Percentiles rank a stretch among this genome's conserved stretches.
Evolutionary conservation across 208 protist genomes (phyloP).

Genomic region (Acanthamoeba rhysodes): DNA sequence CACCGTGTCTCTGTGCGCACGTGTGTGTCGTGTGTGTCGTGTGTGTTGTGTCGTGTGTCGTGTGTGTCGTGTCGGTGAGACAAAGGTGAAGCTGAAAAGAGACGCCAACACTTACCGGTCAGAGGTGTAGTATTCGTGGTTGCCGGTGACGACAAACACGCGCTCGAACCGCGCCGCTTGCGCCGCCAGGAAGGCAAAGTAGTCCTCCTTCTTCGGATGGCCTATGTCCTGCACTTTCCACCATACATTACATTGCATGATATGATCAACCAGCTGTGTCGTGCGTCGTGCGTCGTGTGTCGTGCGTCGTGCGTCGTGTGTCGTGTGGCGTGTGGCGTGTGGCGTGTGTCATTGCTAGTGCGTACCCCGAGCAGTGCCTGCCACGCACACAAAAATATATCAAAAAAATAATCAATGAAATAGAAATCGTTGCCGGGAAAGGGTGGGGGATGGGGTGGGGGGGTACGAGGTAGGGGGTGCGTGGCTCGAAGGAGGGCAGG

Average conservation of each 20-base stretch:
- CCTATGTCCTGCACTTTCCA: background rate
- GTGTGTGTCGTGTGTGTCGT: background rate
- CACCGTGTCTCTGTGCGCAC: background rate
- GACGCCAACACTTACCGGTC: background rate
- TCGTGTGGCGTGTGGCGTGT: no score
- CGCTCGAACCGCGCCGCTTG: constrained; percentile 31
- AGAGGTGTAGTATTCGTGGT: constrained; percentile 52
- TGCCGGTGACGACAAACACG: constrained; percentile 57
- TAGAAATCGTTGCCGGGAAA: background rate
- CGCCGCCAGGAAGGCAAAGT: background rate
- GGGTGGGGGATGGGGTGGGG: no score
- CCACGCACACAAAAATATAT: no score
- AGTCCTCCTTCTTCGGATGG: constrained; percentile 25
- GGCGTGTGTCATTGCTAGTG: no score
- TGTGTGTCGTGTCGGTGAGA: no score
- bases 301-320: no score
- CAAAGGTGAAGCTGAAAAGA: no score
- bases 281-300: no score
- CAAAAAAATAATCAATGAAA: background rate
- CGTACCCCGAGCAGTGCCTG: constrained; percentile 15
- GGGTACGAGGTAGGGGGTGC: background rate
- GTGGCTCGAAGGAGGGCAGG: background rate
- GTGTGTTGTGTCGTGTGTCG: background rate
- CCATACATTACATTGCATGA: no score
- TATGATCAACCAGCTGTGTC: no score